A percentile compares a stretch with the other conserved stretches of the same genome.
phyloP scores from a whole-genome alignment of 331 rosid genomes.

The Arachis monticola region DNA sequence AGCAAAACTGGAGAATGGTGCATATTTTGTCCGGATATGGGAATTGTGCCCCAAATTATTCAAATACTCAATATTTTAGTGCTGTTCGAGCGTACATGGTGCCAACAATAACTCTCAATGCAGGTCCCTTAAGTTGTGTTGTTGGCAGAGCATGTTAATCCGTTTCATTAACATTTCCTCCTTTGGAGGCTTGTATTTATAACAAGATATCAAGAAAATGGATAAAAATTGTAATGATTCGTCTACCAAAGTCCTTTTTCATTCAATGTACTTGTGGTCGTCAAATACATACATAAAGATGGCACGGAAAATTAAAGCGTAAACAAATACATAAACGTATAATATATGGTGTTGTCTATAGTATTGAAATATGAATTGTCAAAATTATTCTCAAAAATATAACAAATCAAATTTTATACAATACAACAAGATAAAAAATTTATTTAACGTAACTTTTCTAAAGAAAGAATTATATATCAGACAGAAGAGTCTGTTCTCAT shows the following conservation, averaged over 20 bases:
- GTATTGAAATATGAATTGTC: too few species aligned
- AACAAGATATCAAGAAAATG: neutral
- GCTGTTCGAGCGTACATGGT: slow-evolving; percentile 56
- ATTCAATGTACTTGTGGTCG: neutral
- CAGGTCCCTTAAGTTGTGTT: slow-evolving; percentile 59
- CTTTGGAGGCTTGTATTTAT: slow-evolving; percentile 2
- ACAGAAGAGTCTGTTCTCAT: too few species aligned
- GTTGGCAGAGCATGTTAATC: slow-evolving; percentile 55
- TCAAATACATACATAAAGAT: neutral
- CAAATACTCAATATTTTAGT: slow-evolving; percentile 49
- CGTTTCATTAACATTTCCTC: neutral
- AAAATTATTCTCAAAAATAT: too few species aligned
- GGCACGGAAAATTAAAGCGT: too few species aligned
- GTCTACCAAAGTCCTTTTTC: neutral
- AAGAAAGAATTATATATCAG: too few species aligned
- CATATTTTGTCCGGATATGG: slow-evolving; percentile 86
- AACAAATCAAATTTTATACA: too few species aligned
- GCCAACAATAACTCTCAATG: slow-evolving; percentile 59
- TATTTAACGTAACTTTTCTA: too few species aligned
- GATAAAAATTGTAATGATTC: neutral
- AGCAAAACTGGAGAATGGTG: slow-evolving; percentile 66
- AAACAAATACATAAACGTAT: too few species aligned
- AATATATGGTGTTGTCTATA: too few species aligned
- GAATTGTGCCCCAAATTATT: slow-evolving; percentile 62
- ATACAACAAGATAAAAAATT: too few species aligned